These are phyloP conservation scores for Piromyces sp. DNA, from an alignment of 192 early-diverging fungal species.

Conservation along the genomic window DNA sequence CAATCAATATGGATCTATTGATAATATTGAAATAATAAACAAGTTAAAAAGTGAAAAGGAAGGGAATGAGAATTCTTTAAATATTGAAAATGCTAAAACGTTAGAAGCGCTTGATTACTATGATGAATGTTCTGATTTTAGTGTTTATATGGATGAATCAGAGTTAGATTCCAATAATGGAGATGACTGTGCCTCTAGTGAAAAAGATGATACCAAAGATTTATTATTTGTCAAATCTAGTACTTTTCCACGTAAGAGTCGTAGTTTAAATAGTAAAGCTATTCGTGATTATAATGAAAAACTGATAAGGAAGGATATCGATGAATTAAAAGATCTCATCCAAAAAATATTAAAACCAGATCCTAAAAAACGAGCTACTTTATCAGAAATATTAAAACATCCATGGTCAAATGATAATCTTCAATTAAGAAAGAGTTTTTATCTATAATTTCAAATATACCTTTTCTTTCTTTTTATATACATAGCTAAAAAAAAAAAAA, in stretches of 20 bases:
- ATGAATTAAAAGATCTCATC: slow-evolving; percentile 30
- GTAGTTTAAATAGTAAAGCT: background rate
- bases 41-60: background rate
- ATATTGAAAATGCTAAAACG: background rate
- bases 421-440: background rate
- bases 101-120: background rate
- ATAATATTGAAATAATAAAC: background rate
- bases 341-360: slow-evolving; percentile 18
- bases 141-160: background rate
- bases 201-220: background rate
- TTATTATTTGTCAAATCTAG: background rate
- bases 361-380: slow-evolving; percentile 18
- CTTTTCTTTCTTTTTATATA: no score
- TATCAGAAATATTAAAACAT: slow-evolving; percentile 16
- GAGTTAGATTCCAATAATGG: background rate
- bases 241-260: background rate
- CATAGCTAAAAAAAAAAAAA: no score
- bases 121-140: background rate
- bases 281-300: background rate
- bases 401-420: slow-evolving; percentile 13
- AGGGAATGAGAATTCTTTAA: background rate
- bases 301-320: slow-evolving; percentile 4
- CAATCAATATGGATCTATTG: background rate
- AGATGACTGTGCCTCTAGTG: background rate
- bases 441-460: background rate